Conservation (phyloP, 176 grass and related monocot species). For the Ananas comosus region DNA sequence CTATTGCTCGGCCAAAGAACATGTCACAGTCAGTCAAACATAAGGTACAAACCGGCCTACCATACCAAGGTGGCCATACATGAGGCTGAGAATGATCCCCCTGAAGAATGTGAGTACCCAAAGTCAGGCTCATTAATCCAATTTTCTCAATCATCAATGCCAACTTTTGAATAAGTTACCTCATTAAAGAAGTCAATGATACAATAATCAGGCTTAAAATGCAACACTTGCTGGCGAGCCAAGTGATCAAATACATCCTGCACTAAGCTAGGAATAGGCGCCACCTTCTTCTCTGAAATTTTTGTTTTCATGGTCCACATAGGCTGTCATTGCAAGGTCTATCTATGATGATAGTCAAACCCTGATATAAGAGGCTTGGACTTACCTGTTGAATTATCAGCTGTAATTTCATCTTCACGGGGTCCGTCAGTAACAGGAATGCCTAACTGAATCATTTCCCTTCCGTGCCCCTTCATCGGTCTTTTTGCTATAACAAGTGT, state of each 20-base stretch:
- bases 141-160: conserved; percentile 1
- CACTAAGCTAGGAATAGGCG: conserved; percentile 55
- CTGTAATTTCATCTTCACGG: conserved; percentile 53
- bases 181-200: conserved; percentile 76
- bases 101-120: conserved; percentile 12
- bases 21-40: conserved; percentile 96
- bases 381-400: conserved; percentile 22
- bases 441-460: conserved; percentile 89
- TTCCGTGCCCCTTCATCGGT: conserved; percentile 83
- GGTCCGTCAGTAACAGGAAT: conserved; percentile 51
- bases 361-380: neutral
- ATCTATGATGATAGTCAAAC: neutral
- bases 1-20: conserved; percentile 68
- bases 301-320: conserved; percentile 10
- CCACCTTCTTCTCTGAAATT: conserved; percentile 61
- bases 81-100: conserved; percentile 55
- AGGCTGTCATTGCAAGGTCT: neutral
- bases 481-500: conserved; percentile 68
- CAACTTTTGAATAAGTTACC: conserved; percentile 31
- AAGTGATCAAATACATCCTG: conserved; percentile 64
- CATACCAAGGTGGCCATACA: conserved; percentile 60
- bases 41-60: conserved; percentile 74
- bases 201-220: conserved; percentile 88
- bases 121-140: conserved; percentile 1
- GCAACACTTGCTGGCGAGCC: conserved; percentile 43